Base-by-base conservation (phyloP, 495 filamentous ascomycete species). In the Penicillium coprophilum region DNA sequence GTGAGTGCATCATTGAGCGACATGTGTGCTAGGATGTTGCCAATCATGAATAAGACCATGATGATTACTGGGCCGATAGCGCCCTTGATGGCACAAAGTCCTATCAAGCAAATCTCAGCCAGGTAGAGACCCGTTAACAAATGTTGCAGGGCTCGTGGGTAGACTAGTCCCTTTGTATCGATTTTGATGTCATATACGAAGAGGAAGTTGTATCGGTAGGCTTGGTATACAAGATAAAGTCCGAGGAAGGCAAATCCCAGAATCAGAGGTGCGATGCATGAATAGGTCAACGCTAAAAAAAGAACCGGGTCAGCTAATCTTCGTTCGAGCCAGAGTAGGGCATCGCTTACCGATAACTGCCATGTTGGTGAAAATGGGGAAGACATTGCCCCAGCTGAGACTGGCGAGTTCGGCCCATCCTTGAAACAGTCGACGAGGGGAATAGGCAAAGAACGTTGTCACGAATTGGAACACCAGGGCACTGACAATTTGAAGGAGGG, bases 191-290 rank as follows among this genome's bases (percentile, higher is more conserved):
- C 85, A 57, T 88, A 91, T 36, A 94, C 89, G 71, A 93, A 96
- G 47, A 96, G 80, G 66, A 96, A 79, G 68, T 96, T 96, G 79
- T 96, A 96, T 13, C 90, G 83, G 79, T 91, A 96, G 19, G 91
- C 90, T 52, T 94, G 74, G 72, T 96, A 96, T 67, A 96, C 88
- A 46, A 95, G 77, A 50, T 77, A 83, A 53, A 96, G 77, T 50
- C 88, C 91, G 28, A 95, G 71, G 28, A 87, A 86, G 50, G 88
- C 87, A 74, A 96, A 96, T 20, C 84, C 88, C 34, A 96, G 77
- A 66, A 96, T 87, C 17, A 96, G 71, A 3, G 92, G 92, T 13
- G 91, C 89, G 60, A 96, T 96, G 66, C 83, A 85, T 24, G 90
- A 86, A 69, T 96, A 96, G 19, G 86, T 86, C 54, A 96, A 83